These are phyloP conservation scores for Taphrina wiesneri DNA, from an alignment of 1,139 yeast species.

Conservation along the genomic window DNA sequence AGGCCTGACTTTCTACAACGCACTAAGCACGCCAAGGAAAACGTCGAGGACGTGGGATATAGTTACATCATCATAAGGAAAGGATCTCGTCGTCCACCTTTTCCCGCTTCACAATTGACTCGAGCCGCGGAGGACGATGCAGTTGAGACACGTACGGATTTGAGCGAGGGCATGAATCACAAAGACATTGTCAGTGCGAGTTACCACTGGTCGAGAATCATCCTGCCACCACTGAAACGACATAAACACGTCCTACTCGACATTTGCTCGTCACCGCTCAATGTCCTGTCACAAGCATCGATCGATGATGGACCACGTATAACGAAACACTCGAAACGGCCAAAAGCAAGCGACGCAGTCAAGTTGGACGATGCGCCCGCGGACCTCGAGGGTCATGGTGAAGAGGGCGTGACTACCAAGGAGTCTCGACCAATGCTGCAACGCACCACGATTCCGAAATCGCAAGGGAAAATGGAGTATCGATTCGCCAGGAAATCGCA, in stretches of 20 bases:
- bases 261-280: slow-evolving; percentile 77
- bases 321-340: not conserved
- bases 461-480: slow-evolving; percentile 65
- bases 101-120: not conserved
- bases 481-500: slow-evolving; percentile 86
- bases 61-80: slow-evolving; percentile 77
- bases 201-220: slow-evolving; percentile 68
- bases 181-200: slow-evolving; percentile 44
- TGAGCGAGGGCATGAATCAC: slow-evolving; percentile 33
- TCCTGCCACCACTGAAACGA: slow-evolving; percentile 70
- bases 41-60: slow-evolving; percentile 71
- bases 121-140: slow-evolving; percentile 9
- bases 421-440: not conserved
- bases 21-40: slow-evolving; percentile 41
- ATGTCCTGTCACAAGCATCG: slow-evolving; percentile 45
- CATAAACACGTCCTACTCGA: slow-evolving; percentile 81
- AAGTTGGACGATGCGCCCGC: not conserved
- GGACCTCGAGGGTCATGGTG: not conserved
- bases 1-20: slow-evolving; percentile 66
- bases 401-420: not conserved
- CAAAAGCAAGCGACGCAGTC: not conserved
- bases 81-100: slow-evolving; percentile 43
- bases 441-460: slow-evolving; percentile 82
- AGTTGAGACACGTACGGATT: slow-evolving; percentile 40
- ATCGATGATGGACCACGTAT: not conserved